Percentiles rank a stretch among this genome's conserved stretches.
These are phyloP conservation scores for Filobasidium floriforme DNA, from an alignment of 768 basidiomycete species.

Conservation along the genomic window DNA sequence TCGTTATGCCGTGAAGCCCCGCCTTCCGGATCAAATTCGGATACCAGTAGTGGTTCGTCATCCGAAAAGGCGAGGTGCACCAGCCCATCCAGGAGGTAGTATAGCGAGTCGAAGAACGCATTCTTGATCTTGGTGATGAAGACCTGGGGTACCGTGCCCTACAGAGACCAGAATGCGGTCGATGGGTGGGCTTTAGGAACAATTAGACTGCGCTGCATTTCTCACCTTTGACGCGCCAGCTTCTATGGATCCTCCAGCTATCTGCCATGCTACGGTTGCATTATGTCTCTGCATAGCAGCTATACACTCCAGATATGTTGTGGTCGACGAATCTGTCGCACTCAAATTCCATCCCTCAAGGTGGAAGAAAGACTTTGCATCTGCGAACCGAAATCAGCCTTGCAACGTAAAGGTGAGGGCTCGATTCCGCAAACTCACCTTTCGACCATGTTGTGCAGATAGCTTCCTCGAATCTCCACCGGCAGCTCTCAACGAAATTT, in stretches of 20 bases:
- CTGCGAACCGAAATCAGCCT: conserved; percentile 48
- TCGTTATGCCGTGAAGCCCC: not conserved
- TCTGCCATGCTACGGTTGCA: conserved; percentile 65
- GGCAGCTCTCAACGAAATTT: conserved; percentile 66
- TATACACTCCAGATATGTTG: conserved; percentile 25
- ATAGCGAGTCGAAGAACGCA: conserved; percentile 75
- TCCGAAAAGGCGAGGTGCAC: conserved; percentile 62
- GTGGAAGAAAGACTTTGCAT: conserved; percentile 70
- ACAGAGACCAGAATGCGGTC: too few species aligned
- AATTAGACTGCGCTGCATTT: not conserved
- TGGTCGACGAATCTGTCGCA: conserved; percentile 20
- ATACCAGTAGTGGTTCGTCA: conserved; percentile 22
- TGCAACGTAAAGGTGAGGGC: not conserved
- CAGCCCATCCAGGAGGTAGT: conserved; percentile 78
- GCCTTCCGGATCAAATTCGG: not conserved
- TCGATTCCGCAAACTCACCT: conserved; percentile 52
- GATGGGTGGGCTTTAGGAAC: not conserved
- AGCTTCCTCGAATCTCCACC: conserved; percentile 82
- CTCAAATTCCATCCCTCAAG: conserved; percentile 65
- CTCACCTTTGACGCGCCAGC: conserved; percentile 39
- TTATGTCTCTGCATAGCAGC: conserved; percentile 51
- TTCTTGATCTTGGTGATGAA: conserved; percentile 69
- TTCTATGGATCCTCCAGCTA: conserved; percentile 64
- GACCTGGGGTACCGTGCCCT: conserved; percentile 51
- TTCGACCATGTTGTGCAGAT: conserved; percentile 71